Evolutionary conservation across 2,329 filamentous ascomycete species (phyloP), one percentile per base, ranked within the genome.

Genomic region (Lecanosticta acicola): DNA sequence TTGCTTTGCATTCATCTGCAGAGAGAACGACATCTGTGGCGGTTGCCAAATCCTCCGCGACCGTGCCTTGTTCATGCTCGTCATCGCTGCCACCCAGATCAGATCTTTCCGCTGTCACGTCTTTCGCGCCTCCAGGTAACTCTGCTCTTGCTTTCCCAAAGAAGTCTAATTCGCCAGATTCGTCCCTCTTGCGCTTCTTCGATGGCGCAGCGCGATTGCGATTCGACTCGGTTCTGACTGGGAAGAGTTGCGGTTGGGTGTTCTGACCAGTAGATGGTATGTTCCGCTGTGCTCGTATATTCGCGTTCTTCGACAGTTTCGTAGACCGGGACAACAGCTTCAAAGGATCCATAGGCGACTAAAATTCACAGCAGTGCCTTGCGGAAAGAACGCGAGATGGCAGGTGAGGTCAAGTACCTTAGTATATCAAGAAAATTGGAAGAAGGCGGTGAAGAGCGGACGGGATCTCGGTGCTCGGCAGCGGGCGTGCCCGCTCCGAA

Each of bases 261-360:
- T 72, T 72, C 17, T 75, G 78, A 50, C 83, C 83, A 41, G 79
- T 78, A 3, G 83, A 86, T 4, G 84, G 83, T 24, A 85, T 70
- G 45, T 72, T 76, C 16, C 21, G 58, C 58, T 21, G 65, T 61
- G 33, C 66, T 61, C 4, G 53, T 10, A 62, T 50, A 14, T 61
- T 58, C 9, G 59, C 50, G 40, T 68, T 72, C 46, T 69, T 73
- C 3, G 70, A 61, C 11, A 73, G 69, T 58, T 85, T 87, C 2
- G 80, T 81, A 46, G 83, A 83, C 41, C 84, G 77, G 29, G 84
- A 86, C 48, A 89, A 71, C 24, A 89, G 70, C 59, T 82, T 87
- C 60, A 87, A 72, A 44, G 87, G 81, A 67, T 89, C 84, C 83
- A 86, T 86, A 8, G 19, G 33, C 19, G n/a, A n/a, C n/a, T n/a